These are phyloP conservation scores for Alternaria arborescens DNA, from an alignment of 2,329 filamentous ascomycete species.

Conservation along the genomic window DNA sequence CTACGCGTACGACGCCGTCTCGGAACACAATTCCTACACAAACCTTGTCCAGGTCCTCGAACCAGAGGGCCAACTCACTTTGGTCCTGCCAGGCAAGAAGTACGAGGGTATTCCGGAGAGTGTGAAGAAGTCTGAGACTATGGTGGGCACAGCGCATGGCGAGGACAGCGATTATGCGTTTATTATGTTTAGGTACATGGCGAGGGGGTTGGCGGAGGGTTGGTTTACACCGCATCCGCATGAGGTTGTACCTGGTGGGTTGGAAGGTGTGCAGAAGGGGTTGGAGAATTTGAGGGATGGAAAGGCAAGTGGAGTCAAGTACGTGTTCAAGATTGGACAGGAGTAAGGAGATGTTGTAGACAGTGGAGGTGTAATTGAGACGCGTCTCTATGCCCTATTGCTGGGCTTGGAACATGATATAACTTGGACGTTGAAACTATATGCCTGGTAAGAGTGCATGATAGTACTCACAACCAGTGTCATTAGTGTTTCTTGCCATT, in stretches of 20 bases:
- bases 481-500: rapidly evolving
- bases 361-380: too few relatives aligned
- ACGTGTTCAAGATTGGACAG: conserved; percentile 66
- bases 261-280: conserved; percentile 63
- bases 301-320: conserved; percentile 70
- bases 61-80: conserved; percentile 42
- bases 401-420: too few relatives aligned
- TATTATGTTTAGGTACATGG: conserved; percentile 57
- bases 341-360: background rate
- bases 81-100: conserved; percentile 56
- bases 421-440: too few relatives aligned
- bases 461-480: rapidly evolving
- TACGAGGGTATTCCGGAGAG: conserved; percentile 50
- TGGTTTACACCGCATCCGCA: conserved; percentile 61
- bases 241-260: conserved; percentile 63
- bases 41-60: conserved; percentile 53
- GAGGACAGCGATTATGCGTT: conserved; percentile 55
- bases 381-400: too few relatives aligned
- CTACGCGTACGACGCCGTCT: conserved; percentile 67
- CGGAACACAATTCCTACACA: conserved; percentile 58
- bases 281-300: conserved; percentile 66
- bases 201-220: conserved; percentile 58
- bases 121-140: conserved; percentile 52
- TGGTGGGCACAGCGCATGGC: conserved; percentile 43
- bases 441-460: too few relatives aligned